phyloP scores from a whole-genome alignment of 495 filamentous ascomycete genomes.

The Hypoxylon perforatum region DNA sequence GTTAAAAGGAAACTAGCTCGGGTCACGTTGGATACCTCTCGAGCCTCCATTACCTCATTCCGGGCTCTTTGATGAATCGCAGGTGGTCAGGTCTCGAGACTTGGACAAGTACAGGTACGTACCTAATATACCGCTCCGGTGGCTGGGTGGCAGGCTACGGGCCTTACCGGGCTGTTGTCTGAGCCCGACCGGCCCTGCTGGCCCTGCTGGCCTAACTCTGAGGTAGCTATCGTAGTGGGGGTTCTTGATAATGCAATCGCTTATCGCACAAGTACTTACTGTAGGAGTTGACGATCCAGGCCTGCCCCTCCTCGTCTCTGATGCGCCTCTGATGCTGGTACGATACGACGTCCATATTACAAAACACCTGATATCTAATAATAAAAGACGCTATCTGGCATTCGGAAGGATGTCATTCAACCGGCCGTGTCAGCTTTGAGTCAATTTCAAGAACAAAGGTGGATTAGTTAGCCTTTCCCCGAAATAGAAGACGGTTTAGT shows the following conservation, averaged over 20 bases:
- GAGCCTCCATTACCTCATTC: slow-evolving; percentile 23
- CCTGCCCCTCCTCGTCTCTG: background rate
- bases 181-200: no score
- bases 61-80: slow-evolving; percentile 24
- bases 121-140: slow-evolving; percentile 1
- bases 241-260: background rate
- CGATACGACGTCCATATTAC: slow-evolving; percentile 18
- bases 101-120: slow-evolving; percentile 3
- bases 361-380: slow-evolving; percentile 12
- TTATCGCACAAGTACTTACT: slow-evolving; percentile 11
- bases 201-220: no score
- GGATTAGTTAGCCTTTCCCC: no score
- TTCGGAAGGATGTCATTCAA: no score
- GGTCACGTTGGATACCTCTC: background rate
- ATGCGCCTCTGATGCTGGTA: background rate
- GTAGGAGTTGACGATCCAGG: slow-evolving; percentile 10
- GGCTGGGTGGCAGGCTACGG: slow-evolving; percentile 14
- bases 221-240: slow-evolving; percentile 25
- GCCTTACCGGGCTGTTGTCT: slow-evolving; percentile 24
- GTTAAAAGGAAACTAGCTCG: background rate
- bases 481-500: no score
- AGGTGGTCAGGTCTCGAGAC: background rate
- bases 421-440: no score
- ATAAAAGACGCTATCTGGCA: slow-evolving; percentile 4
- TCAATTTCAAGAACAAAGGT: no score